Evolutionary conservation across 495 filamentous ascomycete genomes (phyloP).

Genomic region (Entonaema liquescens): DNA sequence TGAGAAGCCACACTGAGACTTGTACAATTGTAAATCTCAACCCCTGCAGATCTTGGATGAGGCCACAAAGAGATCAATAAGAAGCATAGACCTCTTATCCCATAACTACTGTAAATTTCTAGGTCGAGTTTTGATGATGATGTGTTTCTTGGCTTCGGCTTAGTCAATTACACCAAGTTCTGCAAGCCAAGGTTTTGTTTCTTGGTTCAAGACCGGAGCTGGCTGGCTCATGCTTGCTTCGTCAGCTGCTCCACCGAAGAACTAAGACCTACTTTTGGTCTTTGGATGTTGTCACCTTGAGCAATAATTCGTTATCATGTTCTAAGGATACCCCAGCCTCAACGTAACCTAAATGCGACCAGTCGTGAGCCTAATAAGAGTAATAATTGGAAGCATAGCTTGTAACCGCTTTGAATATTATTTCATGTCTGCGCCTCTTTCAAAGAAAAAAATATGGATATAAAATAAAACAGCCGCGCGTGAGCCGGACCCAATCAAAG

Average conservation of each 20-base stretch:
- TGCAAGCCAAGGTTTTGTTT: constrained; percentile 24
- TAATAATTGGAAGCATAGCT: background rate
- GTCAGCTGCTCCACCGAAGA: constrained; percentile 26
- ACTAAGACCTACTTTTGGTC: background rate
- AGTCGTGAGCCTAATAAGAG: constrained; percentile 5
- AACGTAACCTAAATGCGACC: constrained; percentile 4
- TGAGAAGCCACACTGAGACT: background rate
- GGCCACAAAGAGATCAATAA: background rate
- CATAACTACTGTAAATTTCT: constrained; percentile 9
- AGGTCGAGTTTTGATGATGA: constrained; percentile 10
- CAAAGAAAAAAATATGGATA: background rate
- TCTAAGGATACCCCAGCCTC: constrained; percentile 1
- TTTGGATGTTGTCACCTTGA: background rate
- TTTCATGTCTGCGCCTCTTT: background rate
- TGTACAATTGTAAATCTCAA: background rate
- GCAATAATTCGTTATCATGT: background rate
- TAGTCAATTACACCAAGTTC: constrained; percentile 23
- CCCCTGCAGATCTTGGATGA: background rate
- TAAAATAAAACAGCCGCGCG: constrained; percentile 34
- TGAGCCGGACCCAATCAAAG: constrained; percentile 39
- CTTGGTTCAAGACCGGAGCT: constrained; percentile 11
- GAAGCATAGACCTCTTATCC: background rate
- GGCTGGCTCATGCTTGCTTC: constrained; percentile 12
- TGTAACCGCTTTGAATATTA: background rate
- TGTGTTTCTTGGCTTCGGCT: constrained; percentile 9